Base-by-base conservation (phyloP, 139 green algal genomes). In the Chlorella sp. region DNA sequence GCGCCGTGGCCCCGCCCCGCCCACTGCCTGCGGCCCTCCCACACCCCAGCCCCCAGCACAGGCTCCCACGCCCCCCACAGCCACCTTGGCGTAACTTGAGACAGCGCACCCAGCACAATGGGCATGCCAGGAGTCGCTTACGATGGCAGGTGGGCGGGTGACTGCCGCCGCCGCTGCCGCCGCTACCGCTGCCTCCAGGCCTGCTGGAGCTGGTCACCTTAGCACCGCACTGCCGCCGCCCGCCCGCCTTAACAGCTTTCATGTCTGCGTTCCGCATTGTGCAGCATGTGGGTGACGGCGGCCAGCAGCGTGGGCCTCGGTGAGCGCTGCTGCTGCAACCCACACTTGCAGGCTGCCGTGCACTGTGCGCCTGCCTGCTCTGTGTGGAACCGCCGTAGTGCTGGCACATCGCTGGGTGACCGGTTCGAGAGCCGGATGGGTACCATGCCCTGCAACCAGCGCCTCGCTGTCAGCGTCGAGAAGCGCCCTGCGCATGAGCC, bases 201-300 rank as follows among this genome's bases (percentile, higher is more conserved):
- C n/a, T n/a, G n/a, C n/a, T n/a, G n/a, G n/a, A n/a, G n/a, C n/a
- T n/a, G n/a, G n/a, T n/a, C n/a, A n/a, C n/a, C n/a, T n/a, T n/a
- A n/a, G n/a, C n/a, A n/a, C n/a, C n/a, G n/a, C n/a, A n/a, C n/a
- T n/a, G n/a, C n/a, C n/a, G n/a, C n/a, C n/a, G n/a, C n/a, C n/a
- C n/a, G n/a, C n/a, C n/a, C n/a, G n/a, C n/a, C n/a, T n/a, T n/a
- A n/a, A n/a, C n/a, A n/a, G n/a, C n/a, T n/a, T 24, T 20, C 34
- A 36, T 73, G 2, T 26, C 13, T 56, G 41, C 54, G 68, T 56
- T 26, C 13, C 28, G 41, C 54, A 28, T 56, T 44, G 11, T 24
- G 51, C 51, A 76, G 54, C 67, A 48, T 81, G 1, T 88, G 85
- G 85, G 85, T 88, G 28, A 89, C 86, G n/a, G 86, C 86, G 11